These are phyloP conservation scores for Ophiosphaerella korrae DNA, from an alignment of 2,329 filamentous ascomycete genomes.

Conservation along the genomic window DNA sequence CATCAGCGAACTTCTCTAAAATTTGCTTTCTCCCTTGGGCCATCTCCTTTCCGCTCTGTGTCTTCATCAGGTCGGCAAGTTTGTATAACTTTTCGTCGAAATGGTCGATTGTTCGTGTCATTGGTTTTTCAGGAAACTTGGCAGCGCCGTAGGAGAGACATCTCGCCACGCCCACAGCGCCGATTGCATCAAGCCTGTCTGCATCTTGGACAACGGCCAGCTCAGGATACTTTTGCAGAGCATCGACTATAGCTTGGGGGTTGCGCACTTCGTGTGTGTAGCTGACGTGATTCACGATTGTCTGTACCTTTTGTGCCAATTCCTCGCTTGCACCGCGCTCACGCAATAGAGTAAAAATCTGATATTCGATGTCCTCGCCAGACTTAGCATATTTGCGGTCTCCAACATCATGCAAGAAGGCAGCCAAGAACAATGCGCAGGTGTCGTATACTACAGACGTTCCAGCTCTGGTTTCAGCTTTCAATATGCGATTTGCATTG, in stretches of 20 bases:
- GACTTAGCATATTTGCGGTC: constrained; percentile 75
- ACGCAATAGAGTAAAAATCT: constrained; percentile 62
- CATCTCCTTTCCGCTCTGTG: constrained; percentile 27
- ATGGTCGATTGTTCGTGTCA: too few relatives aligned
- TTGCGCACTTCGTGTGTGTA: constrained; percentile 76
- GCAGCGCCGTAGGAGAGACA: constrained; percentile 75
- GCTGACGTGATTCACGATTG: constrained; percentile 76
- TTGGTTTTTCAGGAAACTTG: constrained; percentile 29
- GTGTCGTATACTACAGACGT: constrained; percentile 53
- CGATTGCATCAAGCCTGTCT: constrained; percentile 88
- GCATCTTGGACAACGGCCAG: constrained; percentile 89
- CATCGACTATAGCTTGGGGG: constrained; percentile 61
- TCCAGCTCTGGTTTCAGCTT: constrained; percentile 51
- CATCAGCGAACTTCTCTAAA: constrained; percentile 18
- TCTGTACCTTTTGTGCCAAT: constrained; percentile 71
- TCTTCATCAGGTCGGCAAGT: constrained; percentile 46
- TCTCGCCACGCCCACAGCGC: constrained; percentile 81
- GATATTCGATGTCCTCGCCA: constrained; percentile 61
- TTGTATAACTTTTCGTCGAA: constrained; percentile 44
- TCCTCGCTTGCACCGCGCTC: constrained; percentile 60
- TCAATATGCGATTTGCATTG: constrained; percentile 71
- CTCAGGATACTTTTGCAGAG: constrained; percentile 73
- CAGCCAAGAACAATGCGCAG: constrained; percentile 68
- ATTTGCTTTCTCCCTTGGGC: constrained; percentile 18
- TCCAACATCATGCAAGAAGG: constrained; percentile 75